A percentile compares a stretch with the other conserved stretches of the same genome.
Conservation (phyloP, 192 early-diverging fungal species). For the Podila verticillata region DNA sequence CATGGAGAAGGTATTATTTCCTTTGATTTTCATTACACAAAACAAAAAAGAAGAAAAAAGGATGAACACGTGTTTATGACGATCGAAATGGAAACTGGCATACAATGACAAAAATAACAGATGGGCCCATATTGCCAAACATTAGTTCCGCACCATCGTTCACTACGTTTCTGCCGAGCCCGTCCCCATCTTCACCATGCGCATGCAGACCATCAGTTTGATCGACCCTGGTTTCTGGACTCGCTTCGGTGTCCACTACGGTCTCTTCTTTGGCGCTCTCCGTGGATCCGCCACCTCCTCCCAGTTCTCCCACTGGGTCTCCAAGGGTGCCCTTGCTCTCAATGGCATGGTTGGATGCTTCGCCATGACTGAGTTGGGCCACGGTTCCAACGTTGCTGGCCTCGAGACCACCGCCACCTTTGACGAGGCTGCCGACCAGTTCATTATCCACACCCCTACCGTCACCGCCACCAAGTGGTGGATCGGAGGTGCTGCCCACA, state of each 20-base stretch:
- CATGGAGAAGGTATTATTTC: constrained; percentile 76
- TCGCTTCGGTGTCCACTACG: constrained; percentile 90
- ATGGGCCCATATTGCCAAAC: too few relatives aligned
- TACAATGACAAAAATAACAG: not conserved
- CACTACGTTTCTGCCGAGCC: constrained; percentile 78
- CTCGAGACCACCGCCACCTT: constrained; percentile 94
- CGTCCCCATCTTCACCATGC: constrained; percentile 71
- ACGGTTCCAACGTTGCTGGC: constrained; percentile 91
- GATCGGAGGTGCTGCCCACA: constrained; percentile 96
- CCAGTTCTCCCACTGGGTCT: constrained; percentile 88
- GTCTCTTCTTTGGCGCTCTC: constrained; percentile 88
- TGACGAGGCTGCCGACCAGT: constrained; percentile 85
- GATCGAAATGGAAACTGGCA: not conserved
- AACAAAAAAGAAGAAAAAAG: not conserved
- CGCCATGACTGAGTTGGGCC: constrained; percentile 94
- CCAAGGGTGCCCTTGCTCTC: constrained; percentile 82
- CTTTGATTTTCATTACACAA: too few relatives aligned
- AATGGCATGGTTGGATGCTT: constrained; percentile 91
- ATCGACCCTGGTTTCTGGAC: constrained; percentile 93
- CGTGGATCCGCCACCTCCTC: constrained; percentile 84
- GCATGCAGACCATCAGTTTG: constrained; percentile 83
- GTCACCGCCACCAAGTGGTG: constrained; percentile 94
- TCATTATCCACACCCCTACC: constrained; percentile 83
- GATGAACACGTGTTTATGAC: constrained; percentile 2
- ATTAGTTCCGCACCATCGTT: constrained; percentile 70